These are phyloP conservation scores for Monilinia fructicola DNA, from an alignment of 2,329 filamentous ascomycete species.

Conservation along the genomic window DNA sequence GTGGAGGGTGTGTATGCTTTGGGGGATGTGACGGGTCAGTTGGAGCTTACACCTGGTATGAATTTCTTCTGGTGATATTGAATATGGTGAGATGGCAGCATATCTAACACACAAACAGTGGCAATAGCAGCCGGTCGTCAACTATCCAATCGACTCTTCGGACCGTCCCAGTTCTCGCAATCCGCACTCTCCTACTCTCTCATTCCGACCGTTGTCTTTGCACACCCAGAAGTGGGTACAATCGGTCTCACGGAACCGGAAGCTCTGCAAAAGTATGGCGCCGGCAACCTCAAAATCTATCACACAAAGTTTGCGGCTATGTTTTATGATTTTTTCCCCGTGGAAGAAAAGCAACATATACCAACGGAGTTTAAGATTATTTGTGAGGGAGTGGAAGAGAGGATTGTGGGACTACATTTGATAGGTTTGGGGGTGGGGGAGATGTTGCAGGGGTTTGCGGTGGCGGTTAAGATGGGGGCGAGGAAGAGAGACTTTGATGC, in stretches of 20 bases:
- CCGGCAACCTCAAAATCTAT: constrained; percentile 52
- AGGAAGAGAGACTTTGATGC: constrained; percentile 76
- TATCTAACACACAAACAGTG: constrained; percentile 40
- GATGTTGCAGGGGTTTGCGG: constrained; percentile 77
- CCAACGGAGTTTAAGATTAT: constrained; percentile 53
- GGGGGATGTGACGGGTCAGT: constrained; percentile 52
- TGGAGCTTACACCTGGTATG: constrained; percentile 51
- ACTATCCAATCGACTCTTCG: constrained; percentile 51
- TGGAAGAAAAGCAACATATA: constrained; percentile 51
- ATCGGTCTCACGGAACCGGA: constrained; percentile 51
- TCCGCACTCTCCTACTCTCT: constrained; percentile 50
- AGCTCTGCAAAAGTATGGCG: constrained; percentile 48
- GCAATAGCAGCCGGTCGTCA: constrained; percentile 53
- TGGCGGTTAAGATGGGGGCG: constrained; percentile 77
- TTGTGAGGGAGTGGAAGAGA: constrained; percentile 49
- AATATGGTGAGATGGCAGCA: not conserved
- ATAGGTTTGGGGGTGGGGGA: constrained; percentile 54
- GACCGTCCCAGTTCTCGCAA: constrained; percentile 45
- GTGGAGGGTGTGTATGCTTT: constrained; percentile 50
- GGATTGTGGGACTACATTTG: constrained; percentile 52
- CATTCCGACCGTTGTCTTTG: constrained; percentile 53
- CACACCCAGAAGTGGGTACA: constrained; percentile 51
- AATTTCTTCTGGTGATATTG: not conserved
- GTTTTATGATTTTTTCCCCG: constrained; percentile 48
- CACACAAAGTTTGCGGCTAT: constrained; percentile 50